A percentile compares a stretch with the other conserved stretches of the same genome.
These are phyloP conservation scores for Hyphopichia wangnamkhiaoensis DNA, from an alignment of 1,139 yeast genomes.

Conservation along the genomic window DNA sequence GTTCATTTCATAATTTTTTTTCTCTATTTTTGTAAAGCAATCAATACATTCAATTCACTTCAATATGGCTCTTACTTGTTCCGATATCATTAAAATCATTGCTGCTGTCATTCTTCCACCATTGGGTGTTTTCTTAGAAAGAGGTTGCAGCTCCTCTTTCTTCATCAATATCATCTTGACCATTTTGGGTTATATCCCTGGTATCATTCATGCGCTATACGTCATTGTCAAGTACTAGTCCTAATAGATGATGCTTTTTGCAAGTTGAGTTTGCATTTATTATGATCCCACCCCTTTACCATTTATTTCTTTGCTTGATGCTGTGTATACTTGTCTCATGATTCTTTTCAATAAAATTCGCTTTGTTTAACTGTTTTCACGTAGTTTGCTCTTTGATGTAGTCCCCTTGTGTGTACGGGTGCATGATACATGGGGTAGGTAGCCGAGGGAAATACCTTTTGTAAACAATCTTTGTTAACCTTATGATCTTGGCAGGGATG, in stretches of 20 bases:
- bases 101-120: conserved; percentile 71
- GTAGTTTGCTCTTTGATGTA: too few relatives aligned
- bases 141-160: conserved; percentile 59
- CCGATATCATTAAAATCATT: conserved; percentile 62
- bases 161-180: conserved; percentile 63
- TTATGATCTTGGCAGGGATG: too few relatives aligned
- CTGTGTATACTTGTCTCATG: too few relatives aligned
- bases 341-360: too few relatives aligned
- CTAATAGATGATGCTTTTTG: not conserved
- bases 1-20: not conserved
- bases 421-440: too few relatives aligned
- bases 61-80: conserved; percentile 51
- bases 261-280: too few relatives aligned
- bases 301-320: too few relatives aligned
- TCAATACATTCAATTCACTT: not conserved
- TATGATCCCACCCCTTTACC: too few relatives aligned
- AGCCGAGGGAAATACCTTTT: too few relatives aligned
- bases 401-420: too few relatives aligned
- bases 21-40: not conserved
- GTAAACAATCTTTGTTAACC: too few relatives aligned
- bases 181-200: conserved; percentile 64
- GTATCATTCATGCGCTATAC: conserved; percentile 65
- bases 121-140: conserved; percentile 70
- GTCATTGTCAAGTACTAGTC: conserved; percentile 43
- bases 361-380: too few relatives aligned